A percentile compares a stretch with the other conserved stretches of the same genome.
phyloP scores from a whole-genome alignment of 2,329 filamentous ascomycete genomes.

The Lithohypha guttulata region DNA sequence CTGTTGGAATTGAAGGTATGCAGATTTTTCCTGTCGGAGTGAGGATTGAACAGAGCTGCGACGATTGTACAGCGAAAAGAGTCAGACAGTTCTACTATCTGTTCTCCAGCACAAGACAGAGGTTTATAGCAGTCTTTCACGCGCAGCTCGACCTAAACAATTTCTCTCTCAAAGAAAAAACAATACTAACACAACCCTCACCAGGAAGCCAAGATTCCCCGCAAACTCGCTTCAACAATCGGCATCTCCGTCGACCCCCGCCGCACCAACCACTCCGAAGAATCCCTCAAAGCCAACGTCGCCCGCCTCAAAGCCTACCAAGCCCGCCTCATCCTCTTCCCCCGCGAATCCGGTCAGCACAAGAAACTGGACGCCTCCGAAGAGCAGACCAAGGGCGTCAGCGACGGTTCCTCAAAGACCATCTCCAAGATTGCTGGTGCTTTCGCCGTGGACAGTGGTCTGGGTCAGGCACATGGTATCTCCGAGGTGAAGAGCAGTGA shows the following conservation, averaged over 20 bases:
- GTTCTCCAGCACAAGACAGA: not conserved
- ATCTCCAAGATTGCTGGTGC: constrained; percentile 44
- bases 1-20: constrained; percentile 94
- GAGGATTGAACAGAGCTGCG: too few species aligned
- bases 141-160: not conserved
- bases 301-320: constrained; percentile 97
- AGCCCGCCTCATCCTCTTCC: constrained; percentile 93
- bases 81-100: too few species aligned
- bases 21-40: too few species aligned
- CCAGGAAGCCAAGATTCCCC: constrained; percentile 89
- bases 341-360: constrained; percentile 82
- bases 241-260: constrained; percentile 94
- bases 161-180: constrained; percentile 1
- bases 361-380: constrained; percentile 86
- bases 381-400: constrained; percentile 65
- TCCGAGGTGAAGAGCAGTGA: constrained; percentile 72
- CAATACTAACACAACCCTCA: constrained; percentile 10
- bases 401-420: constrained; percentile 44
- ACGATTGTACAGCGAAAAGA: too few species aligned
- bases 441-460: constrained; percentile 62
- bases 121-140: too few species aligned
- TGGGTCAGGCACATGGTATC: constrained; percentile 45
- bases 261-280: constrained; percentile 93
- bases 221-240: constrained; percentile 88
- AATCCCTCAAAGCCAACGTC: constrained; percentile 89